Evolutionary conservation across 208 protist genomes (phyloP).

Genomic region (Herpetomonas samuelpessoai): DNA sequence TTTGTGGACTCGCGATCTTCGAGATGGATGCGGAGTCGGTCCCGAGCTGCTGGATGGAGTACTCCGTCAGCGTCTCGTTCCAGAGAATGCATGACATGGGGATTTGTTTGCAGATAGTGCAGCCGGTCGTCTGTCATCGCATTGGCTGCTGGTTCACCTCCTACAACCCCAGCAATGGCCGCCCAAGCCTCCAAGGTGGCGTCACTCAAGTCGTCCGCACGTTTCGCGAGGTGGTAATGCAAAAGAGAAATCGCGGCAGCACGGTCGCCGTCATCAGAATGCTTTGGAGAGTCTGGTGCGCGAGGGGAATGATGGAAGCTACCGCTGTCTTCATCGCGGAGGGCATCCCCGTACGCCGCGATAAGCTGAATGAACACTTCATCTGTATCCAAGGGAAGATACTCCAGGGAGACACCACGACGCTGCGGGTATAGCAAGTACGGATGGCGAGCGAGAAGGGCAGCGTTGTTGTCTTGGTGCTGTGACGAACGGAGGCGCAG

Average conservation of each 20-base stretch:
- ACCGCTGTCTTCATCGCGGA: too few relatives aligned
- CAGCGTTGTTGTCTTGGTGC: not conserved
- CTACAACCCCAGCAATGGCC: not conserved
- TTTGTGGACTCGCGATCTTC: not conserved
- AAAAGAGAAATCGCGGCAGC: not conserved
- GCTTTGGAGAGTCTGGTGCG: too few relatives aligned
- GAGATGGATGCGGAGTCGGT: not conserved
- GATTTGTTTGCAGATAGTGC: not conserved
- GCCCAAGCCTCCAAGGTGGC: not conserved
- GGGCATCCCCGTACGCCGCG: not conserved
- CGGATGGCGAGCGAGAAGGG: not conserved
- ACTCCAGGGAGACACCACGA: not conserved
- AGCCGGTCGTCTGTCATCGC: not conserved
- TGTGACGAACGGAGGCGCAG: not conserved
- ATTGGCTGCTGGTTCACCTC: not conserved
- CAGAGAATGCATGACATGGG: not conserved
- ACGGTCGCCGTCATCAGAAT: not conserved
- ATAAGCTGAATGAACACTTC: not conserved
- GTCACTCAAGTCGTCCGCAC: not conserved
- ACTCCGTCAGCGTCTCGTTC: not conserved
- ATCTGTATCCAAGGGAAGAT: not conserved
- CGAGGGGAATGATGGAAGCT: too few relatives aligned
- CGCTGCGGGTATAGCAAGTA: constrained; percentile 3
- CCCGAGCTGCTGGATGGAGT: not conserved
- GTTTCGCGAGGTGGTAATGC: not conserved